phyloP scores from a whole-genome alignment of 306 rosid genomes.

The Acacia crassicarpa region DNA sequence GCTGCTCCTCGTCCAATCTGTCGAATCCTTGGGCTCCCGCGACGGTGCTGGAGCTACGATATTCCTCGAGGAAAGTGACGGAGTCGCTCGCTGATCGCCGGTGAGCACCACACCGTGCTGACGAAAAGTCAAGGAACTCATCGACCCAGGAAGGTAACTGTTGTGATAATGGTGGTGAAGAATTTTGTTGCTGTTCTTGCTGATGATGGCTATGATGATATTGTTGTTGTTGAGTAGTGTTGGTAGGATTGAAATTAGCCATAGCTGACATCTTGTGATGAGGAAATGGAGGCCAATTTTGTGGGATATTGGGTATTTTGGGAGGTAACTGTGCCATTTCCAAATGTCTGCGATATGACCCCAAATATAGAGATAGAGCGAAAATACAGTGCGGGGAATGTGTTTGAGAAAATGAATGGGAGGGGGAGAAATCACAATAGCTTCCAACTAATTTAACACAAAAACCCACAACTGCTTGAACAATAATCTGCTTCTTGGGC shows the following conservation, averaged over 20 bases:
- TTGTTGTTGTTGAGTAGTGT: constrained; percentile 6
- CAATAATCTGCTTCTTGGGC: constrained; percentile 31
- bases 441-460: constrained; percentile 31
- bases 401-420: constrained; percentile 22
- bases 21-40: constrained; percentile 49
- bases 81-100: constrained; percentile 85
- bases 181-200: background rate
- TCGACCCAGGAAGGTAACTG: constrained; percentile 58
- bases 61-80: constrained; percentile 69
- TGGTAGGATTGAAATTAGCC: constrained; percentile 39
- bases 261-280: constrained; percentile 42
- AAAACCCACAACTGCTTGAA: constrained; percentile 39
- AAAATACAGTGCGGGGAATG: constrained; percentile 21
- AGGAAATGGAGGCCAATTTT: constrained; percentile 68
- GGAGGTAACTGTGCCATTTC: constrained; percentile 97
- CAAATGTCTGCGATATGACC: constrained; percentile 24
- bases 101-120: constrained; percentile 68
- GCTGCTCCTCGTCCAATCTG: constrained; percentile 78
- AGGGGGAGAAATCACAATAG: constrained; percentile 8
- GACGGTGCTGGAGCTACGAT: constrained; percentile 28
- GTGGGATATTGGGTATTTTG: constrained; percentile 78
- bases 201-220: background rate
- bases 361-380: constrained; percentile 27
- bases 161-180: constrained; percentile 18
- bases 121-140: constrained; percentile 87